Evolutionary conservation across 345 rosid species (phyloP).

Genomic region (Turritis glabra): DNA sequence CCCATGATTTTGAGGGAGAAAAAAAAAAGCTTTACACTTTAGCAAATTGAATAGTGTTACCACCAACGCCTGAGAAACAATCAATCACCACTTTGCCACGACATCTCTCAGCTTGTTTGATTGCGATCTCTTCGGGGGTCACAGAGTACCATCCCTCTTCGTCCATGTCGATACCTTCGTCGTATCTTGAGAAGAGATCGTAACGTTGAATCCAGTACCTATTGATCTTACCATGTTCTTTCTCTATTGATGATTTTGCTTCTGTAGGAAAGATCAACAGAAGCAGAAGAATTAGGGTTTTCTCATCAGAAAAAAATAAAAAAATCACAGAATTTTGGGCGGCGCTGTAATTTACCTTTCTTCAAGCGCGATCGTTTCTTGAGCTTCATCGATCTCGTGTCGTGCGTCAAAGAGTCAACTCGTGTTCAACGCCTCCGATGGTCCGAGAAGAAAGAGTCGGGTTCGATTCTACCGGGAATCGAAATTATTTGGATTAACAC

Average conservation of each 20-base stretch:
- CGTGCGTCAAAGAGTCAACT: conserved; percentile 14
- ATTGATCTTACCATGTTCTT: conserved; percentile 9
- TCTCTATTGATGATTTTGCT: neutral
- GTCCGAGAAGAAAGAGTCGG: no score
- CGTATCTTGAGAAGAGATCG: conserved; percentile 47
- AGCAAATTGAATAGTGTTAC: conserved; percentile 60
- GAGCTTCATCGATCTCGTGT: neutral
- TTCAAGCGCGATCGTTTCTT: conserved; percentile 24
- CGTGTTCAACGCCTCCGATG: neutral
- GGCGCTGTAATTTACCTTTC: neutral
- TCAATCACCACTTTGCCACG: conserved; percentile 46
- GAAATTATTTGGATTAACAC: no score
- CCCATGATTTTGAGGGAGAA: neutral
- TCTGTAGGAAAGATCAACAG: no score
- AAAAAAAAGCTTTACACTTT: conserved; percentile 24
- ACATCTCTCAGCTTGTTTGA: conserved; percentile 47
- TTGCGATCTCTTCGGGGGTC: conserved; percentile 52
- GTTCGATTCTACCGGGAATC: no score
- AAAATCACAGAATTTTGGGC: neutral
- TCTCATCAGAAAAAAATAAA: neutral
- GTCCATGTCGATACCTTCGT: conserved; percentile 48
- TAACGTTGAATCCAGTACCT: conserved; percentile 55
- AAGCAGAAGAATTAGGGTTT: neutral
- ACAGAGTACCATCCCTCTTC: conserved; percentile 61
- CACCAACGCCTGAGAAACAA: conserved; percentile 55